Evolutionary conservation across 176 grass and related monocot genomes (phyloP), one percentile per base, ranked within the genome.

Genomic region (Juncus inflexus): DNA sequence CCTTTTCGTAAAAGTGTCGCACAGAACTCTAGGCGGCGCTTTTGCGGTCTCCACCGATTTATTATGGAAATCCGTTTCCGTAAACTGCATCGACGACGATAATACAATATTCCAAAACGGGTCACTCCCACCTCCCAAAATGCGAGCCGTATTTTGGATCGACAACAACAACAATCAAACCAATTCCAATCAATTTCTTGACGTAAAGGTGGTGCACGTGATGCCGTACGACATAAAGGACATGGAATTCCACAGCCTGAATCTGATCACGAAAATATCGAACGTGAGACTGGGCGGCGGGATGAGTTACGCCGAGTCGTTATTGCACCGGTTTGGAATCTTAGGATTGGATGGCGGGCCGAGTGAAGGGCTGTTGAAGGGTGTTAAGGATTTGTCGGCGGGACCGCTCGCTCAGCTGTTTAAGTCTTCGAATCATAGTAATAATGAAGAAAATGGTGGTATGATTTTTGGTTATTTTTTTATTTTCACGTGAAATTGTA

Each of bases 71-170:
- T 66, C 83, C 53, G 78, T 86, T 63, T 92, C 85, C 37, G 70
- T 99, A 15, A 92, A 90, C 56, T 99, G 94, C 84, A 86, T 92
- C 61, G 94, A 99, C 61, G 86, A 52, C 37, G 54, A 71, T 71
- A 0, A 55, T 35, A 13, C 66, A 3, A 15, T 69, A 55, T 9
- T 50, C 14, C 14, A 37, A 66, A 41, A 47, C 35, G 68, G 43
- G 43, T 47, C 43, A 9, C 6, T 42, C 14, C 40, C 39, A 12
- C 68, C 72, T 74, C 77, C 88, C 7, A 89, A 86, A 70, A 99
- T 99, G 95, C 92, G 89, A 77, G 56, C 95, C 2, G 89, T 99
- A 42, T 90, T 99, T 80, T 99, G 95, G 95, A 76, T 99, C 82
- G 89, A 92, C 65, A 90, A 90, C 72, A 92, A 71, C 14, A 80